These are phyloP conservation scores for Zelopaecilomyces penicillatus DNA, from an alignment of 2,329 filamentous ascomycete genomes.

Conservation along the genomic window DNA sequence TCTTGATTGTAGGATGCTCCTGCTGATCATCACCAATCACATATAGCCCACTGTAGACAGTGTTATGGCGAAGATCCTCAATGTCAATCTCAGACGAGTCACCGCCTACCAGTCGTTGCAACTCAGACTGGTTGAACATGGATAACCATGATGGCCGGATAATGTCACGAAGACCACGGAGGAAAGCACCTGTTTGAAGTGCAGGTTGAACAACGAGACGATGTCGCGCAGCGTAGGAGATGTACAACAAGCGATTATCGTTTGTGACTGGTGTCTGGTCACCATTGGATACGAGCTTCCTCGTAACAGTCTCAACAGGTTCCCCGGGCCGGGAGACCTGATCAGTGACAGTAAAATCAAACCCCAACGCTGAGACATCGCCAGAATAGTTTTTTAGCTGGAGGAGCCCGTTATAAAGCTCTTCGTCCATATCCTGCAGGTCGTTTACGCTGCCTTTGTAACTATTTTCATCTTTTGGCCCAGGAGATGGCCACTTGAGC, in stretches of 20 bases:
- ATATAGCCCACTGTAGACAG: slow-evolving; percentile 81
- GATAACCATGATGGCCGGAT: slow-evolving; percentile 89
- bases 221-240: slow-evolving; percentile 83
- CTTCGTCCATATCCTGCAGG: slow-evolving; percentile 82
- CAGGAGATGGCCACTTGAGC: slow-evolving; percentile 82
- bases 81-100: slow-evolving; percentile 81
- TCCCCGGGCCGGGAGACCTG: slow-evolving; percentile 40
- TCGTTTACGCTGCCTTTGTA: slow-evolving; percentile 95
- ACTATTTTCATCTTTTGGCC: slow-evolving; percentile 52
- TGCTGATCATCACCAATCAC: slow-evolving; percentile 76
- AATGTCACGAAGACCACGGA: slow-evolving; percentile 76
- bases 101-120: slow-evolving; percentile 88
- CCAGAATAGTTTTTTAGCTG: slow-evolving; percentile 78
- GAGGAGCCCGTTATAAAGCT: slow-evolving; percentile 77
- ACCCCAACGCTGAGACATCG: slow-evolving; percentile 59
- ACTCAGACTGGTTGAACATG: slow-evolving; percentile 96
- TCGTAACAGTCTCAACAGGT: slow-evolving; percentile 55
- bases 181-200: slow-evolving; percentile 77
- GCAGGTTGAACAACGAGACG: slow-evolving; percentile 73
- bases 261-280: slow-evolving; percentile 76
- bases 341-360: slow-evolving; percentile 88
- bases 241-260: slow-evolving; percentile 87
- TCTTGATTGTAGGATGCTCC: slow-evolving; percentile 75
- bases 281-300: slow-evolving; percentile 69
- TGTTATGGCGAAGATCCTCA: slow-evolving; percentile 75